Base-by-base conservation (phyloP, 371 early-diverging fungal genomes). In the Cokeromyces recurvatus region DNA sequence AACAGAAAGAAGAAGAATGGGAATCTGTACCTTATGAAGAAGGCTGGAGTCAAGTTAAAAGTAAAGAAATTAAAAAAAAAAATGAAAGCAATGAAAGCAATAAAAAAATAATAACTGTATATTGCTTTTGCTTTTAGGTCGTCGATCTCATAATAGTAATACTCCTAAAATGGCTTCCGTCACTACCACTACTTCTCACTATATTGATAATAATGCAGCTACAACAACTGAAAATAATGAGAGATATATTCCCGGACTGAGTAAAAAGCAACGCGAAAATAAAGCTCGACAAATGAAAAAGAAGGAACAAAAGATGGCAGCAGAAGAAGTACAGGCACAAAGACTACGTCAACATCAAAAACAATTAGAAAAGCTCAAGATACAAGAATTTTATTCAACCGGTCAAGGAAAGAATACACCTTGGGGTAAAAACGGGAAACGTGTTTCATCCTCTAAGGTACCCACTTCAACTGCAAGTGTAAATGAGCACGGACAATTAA, bases 251-350 rank as follows among this genome's bases (percentile, higher is more conserved):
- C 55, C 46, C 27, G 43, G 64, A 19, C 42, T 75, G 35, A 74
- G 74, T 42, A 81, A 74, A 43, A 77, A 73, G 37, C 82, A 81
- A 40, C 66, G 78, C 15, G 75, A 78, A 56, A 77, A 74, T 43
- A 51, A 53, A 42, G 55, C 66, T 2, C 58, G 64, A 47, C 24
- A 44, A n/a, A 67, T 66, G 16, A 74, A 66, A 35, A 50, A 57
- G 36, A 78, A 77, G 32, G 71, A 68, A 32, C 67, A 58, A 7
- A 75, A 74, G 17, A 66, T 57, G 0, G 42, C 54, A 6, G 60
- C 53, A 0, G 68, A 74, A 5, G 69, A 63, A 7, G 32, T 71
- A 15, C 79, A 80, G 48, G 72, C 54, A 1, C 66, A 71, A 34
- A 59, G 81, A 36, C 55, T 80, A 21, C 62, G 70, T 19, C 58